These are phyloP conservation scores for Acacia acuminata DNA, from an alignment of 306 rosid genomes.

Conservation along the genomic window DNA sequence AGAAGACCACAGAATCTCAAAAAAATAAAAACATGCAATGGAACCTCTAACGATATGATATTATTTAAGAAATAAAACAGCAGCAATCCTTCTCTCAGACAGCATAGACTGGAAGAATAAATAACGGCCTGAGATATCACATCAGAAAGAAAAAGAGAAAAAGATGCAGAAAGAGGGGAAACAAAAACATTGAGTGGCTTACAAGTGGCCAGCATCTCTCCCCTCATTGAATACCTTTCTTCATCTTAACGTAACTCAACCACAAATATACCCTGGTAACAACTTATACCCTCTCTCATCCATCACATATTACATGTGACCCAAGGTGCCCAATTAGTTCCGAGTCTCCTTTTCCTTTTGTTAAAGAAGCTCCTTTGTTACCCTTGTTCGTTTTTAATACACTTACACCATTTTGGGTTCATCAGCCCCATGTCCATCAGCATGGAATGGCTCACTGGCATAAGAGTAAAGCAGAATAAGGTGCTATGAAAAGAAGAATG, in stretches of 20 bases:
- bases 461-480: conserved; percentile 1
- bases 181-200: not conserved
- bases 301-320: not conserved
- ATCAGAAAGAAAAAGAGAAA: not conserved
- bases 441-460: not conserved
- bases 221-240: not conserved
- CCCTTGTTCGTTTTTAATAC: not conserved
- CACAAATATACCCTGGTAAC: not conserved
- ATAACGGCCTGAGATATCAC: not conserved
- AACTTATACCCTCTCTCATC: not conserved
- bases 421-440: not conserved
- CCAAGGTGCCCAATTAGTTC: not conserved
- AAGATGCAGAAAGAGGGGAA: not conserved
- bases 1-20: conserved; percentile 19
- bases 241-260: not conserved
- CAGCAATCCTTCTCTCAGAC: not conserved
- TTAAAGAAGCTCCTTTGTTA: not conserved
- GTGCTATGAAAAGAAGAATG: not conserved
- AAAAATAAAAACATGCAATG: not conserved
- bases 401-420: not conserved
- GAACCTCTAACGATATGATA: not conserved
- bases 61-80: not conserved
- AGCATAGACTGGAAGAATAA: not conserved
- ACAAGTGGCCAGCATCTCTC: not conserved
- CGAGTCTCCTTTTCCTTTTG: not conserved